phyloP scores from a whole-genome alignment of 2,329 filamentous ascomycete species.

The Beauveria varroae region DNA sequence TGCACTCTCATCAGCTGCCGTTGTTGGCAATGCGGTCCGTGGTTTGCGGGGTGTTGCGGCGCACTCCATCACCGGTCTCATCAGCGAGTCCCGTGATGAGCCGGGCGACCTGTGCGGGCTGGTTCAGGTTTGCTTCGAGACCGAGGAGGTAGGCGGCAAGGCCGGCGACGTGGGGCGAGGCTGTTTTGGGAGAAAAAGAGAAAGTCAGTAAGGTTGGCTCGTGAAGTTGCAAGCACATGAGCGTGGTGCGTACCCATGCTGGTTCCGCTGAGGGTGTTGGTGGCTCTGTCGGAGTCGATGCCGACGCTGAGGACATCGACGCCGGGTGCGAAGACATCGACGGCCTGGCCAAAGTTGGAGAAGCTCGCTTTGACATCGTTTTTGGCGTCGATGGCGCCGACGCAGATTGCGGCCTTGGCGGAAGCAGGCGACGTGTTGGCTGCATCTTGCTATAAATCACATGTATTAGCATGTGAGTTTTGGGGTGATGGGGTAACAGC shows the following conservation, averaged over 20 bases:
- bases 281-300: slow-evolving; percentile 40
- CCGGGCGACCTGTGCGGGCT: slow-evolving; percentile 27
- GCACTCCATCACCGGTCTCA: slow-evolving; percentile 36
- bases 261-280: slow-evolving; percentile 42
- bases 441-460: slow-evolving; percentile 35
- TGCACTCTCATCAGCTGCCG: slow-evolving; percentile 26
- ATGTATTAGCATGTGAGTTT: neutral
- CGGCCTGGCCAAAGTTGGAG: slow-evolving; percentile 48
- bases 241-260: slow-evolving; percentile 42
- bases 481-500: neutral
- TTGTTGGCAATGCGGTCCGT: slow-evolving; percentile 52
- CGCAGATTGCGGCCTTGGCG: slow-evolving; percentile 48
- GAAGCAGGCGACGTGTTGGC: slow-evolving; percentile 45
- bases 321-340: slow-evolving; percentile 51
- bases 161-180: slow-evolving; percentile 59
- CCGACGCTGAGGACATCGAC: slow-evolving; percentile 46
- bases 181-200: slow-evolving; percentile 20
- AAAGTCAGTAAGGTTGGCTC: slow-evolving; percentile 14
- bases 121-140: slow-evolving; percentile 40
- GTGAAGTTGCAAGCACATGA: neutral
- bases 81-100: slow-evolving; percentile 48
- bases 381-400: slow-evolving; percentile 48
- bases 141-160: slow-evolving; percentile 60
- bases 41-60: slow-evolving; percentile 34
- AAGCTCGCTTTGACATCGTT: slow-evolving; percentile 43